Conservation (phyloP, 2,329 filamentous ascomycete species). For the Dactylellina cionopaga region DNA sequence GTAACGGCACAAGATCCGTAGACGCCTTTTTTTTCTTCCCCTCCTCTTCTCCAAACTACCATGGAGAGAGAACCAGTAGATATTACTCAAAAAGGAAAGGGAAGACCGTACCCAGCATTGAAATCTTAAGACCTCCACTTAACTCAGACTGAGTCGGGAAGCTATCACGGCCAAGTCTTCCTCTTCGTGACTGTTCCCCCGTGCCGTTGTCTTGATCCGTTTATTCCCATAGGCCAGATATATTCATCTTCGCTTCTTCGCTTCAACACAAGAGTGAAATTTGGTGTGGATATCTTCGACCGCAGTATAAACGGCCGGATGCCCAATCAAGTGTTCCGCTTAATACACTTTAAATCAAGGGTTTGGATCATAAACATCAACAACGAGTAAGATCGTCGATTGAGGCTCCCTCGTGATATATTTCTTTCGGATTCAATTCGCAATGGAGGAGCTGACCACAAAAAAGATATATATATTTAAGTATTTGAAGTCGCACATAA, state of each 20-base stretch:
- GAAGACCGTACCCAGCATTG: background rate
- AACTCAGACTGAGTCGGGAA: constrained; percentile 14
- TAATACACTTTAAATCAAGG: constrained; percentile 30
- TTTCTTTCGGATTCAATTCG: constrained; percentile 18
- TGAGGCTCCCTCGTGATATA: constrained; percentile 35
- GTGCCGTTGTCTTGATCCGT: constrained; percentile 49
- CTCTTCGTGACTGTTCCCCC: constrained; percentile 9
- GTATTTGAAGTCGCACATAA: constrained; percentile 7
- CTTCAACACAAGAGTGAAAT: constrained; percentile 6
- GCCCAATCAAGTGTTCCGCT: constrained; percentile 40
- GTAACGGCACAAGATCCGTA: constrained; percentile 21
- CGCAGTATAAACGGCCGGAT: constrained; percentile 32
- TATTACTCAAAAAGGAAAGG: constrained; percentile 15
- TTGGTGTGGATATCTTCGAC: constrained; percentile 20
- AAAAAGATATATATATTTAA: constrained; percentile 9
- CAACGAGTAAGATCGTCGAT: constrained; percentile 41
- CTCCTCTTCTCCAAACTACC: constrained; percentile 11
- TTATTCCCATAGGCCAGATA: constrained; percentile 35
- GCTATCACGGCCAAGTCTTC: constrained; percentile 22
- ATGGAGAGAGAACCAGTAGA: background rate
- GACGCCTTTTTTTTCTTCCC: too few relatives aligned
- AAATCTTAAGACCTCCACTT: background rate
- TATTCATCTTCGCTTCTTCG: constrained; percentile 17
- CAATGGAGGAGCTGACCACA: constrained; percentile 11
- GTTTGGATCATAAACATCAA: constrained; percentile 3